Base-by-base conservation (phyloP, 2,329 filamentous ascomycete species). In the Diaporthe humulicola region DNA sequence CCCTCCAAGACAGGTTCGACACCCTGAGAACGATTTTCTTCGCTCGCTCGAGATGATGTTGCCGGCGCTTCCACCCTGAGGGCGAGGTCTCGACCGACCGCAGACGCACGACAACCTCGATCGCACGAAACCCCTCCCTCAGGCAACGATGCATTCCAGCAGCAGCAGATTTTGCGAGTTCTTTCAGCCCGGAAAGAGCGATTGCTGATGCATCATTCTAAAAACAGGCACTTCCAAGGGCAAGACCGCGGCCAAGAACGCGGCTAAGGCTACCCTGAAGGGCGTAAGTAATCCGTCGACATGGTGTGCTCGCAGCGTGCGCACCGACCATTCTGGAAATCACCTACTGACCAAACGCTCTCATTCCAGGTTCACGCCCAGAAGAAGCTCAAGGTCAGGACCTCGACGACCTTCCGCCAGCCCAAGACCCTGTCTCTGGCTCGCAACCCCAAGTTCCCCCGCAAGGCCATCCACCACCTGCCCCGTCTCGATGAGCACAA, bases 401-500 rank as follows among this genome's bases (percentile, higher is more conserved):
- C 92, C 85, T 95, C 92, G 86, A 98, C 96, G 82, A 96, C 93
- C 86, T 99, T 98, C 94, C 96, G 98, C 93, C 93, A 92, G 83
- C 97, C 97, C 84, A 98, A 98, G 93, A 98, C 96, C 80, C 94
- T 98, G 84, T 89, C 94, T 87, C 92, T 98, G 82, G 94, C 95
- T 82, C 95, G 97, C 85, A 87, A 93, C 69, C 96, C 96, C 87
- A 98, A 98, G 90, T 98, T 98, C 92, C 96, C 95, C 81, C 95
- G 96, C 90, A 98, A 97, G 91, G 96, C 95, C 81, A 92, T 99
- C 86, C 93, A 94, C 83, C 93, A 96, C 87, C 91, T 92, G 85
- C 93, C 96, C 82, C 94, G 95, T 82, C 94, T 99, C 84, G 97
- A 99, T 89, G 94, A 96, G 89, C 94, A 96, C 92, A 98, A 98